Evolutionary conservation across 768 basidiomycete species (phyloP).

Genomic region (Amyloporia xantha): DNA sequence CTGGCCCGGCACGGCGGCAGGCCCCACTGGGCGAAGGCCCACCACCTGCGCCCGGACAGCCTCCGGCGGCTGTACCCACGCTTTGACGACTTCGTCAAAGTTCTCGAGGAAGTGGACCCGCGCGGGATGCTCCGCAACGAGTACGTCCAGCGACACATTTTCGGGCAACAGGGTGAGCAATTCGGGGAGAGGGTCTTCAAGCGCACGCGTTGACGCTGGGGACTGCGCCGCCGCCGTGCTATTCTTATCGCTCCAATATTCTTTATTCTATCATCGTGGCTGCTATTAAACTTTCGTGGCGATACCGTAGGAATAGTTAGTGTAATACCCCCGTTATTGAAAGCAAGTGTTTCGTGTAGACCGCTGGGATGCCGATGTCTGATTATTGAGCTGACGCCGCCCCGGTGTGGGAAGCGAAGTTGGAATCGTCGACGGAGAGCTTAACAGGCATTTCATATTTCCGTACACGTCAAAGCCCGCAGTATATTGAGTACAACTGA

Average conservation of each 20-base stretch:
- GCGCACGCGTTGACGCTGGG: slow-evolving; percentile 17
- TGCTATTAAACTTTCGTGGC: no score
- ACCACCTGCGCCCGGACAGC: slow-evolving; percentile 56
- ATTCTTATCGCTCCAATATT: background rate
- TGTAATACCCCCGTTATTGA: no score
- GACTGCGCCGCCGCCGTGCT: background rate
- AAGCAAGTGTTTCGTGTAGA: no score
- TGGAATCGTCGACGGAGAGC: no score
- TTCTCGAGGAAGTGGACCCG: slow-evolving; percentile 69
- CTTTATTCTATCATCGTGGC: no score
- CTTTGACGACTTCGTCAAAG: slow-evolving; percentile 68
- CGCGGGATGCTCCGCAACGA: slow-evolving; percentile 77
- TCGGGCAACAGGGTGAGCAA: slow-evolving; percentile 44
- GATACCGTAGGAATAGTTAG: no score
- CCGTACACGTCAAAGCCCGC: no score
- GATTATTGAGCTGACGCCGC: no score
- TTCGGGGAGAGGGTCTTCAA: slow-evolving; percentile 45
- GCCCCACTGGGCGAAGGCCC: slow-evolving; percentile 97
- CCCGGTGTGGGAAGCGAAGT: no score
- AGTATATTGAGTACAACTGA: no score
- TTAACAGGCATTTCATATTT: no score
- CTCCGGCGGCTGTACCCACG: slow-evolving; percentile 70
- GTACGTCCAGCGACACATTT: slow-evolving; percentile 83
- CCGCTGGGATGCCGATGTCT: no score
- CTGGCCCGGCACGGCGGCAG: slow-evolving; percentile 64